A percentile compares a stretch with the other conserved stretches of the same genome.
These are phyloP conservation scores for Neurospora sp. DNA, from an alignment of 495 filamentous ascomycete species.

Conservation along the genomic window DNA sequence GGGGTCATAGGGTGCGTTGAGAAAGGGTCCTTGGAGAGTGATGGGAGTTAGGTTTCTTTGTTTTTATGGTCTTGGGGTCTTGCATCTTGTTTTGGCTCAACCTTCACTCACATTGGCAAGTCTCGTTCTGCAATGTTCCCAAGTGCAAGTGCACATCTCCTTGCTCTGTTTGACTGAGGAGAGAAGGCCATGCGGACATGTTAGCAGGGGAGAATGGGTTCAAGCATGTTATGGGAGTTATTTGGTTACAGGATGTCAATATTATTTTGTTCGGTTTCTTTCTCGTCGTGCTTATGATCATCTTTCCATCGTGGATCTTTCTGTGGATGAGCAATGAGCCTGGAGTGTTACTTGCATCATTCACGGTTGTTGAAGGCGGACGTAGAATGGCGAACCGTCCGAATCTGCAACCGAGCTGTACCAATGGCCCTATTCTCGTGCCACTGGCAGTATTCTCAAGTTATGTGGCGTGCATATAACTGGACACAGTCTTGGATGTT, in stretches of 20 bases:
- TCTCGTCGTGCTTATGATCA: background rate
- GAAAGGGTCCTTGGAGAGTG: background rate
- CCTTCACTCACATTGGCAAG: background rate
- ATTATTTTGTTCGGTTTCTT: too few relatives aligned
- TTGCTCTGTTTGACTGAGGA: background rate
- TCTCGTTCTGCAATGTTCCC: background rate
- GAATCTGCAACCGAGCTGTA: background rate
- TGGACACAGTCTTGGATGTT: background rate
- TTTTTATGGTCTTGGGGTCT: background rate
- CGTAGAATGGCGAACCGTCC: background rate
- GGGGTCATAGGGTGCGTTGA: background rate
- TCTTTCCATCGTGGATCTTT: background rate
- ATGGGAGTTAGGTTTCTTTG: background rate
- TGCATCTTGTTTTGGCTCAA: background rate
- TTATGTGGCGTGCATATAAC: background rate
- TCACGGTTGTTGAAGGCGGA: background rate
- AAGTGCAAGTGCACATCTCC: background rate
- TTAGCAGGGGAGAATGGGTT: background rate
- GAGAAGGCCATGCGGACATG: background rate
- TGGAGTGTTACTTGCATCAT: background rate
- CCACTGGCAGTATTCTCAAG: background rate
- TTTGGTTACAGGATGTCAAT: background rate
- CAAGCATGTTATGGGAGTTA: background rate
- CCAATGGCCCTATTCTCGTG: background rate
- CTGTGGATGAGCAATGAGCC: background rate